Conservation (phyloP, 148 eudicot genomes). For the Talinum fruticosum region DNA sequence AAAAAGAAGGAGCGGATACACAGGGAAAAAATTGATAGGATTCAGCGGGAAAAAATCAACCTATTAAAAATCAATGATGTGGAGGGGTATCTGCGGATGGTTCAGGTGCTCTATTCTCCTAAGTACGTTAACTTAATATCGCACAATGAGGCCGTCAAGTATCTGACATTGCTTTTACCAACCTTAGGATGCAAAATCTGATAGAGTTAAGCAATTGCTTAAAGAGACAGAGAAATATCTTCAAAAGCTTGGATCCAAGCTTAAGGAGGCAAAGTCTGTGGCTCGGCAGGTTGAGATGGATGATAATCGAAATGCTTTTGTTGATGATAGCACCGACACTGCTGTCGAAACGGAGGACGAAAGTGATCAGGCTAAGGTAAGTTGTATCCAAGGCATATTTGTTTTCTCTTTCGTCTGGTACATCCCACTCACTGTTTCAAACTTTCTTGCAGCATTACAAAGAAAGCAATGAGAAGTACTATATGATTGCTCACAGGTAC, state of each 20-base stretch:
- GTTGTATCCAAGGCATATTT: background rate
- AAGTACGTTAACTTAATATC: background rate
- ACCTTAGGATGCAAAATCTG: constrained; percentile 88
- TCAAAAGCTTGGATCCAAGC: constrained; percentile 83
- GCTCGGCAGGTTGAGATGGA: constrained; percentile 59
- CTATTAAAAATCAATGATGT: constrained; percentile 94
- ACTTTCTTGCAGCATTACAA: constrained; percentile 72
- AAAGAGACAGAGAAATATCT: constrained; percentile 98
- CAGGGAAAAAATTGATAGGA: constrained; percentile 94
- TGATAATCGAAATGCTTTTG: constrained; percentile 42
- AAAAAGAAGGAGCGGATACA: constrained; percentile 91
- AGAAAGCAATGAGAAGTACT: constrained; percentile 99
- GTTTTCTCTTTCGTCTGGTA: background rate
- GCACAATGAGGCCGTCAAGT: background rate
- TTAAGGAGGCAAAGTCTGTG: constrained; percentile 65
- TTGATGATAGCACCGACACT: constrained; percentile 50
- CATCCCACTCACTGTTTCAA: constrained; percentile 3
- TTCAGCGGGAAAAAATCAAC: constrained; percentile 98
- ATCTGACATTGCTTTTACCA: constrained; percentile 1
- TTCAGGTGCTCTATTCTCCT: constrained; percentile 54
- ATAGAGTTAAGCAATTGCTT: constrained; percentile 84
- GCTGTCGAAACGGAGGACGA: constrained; percentile 72
- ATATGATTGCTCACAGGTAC: constrained; percentile 97
- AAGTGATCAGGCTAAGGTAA: constrained; percentile 90
- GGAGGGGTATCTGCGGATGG: constrained; percentile 99